These are phyloP conservation scores for Solanum acaule DNA, from an alignment of 257 asterid species.

Conservation along the genomic window DNA sequence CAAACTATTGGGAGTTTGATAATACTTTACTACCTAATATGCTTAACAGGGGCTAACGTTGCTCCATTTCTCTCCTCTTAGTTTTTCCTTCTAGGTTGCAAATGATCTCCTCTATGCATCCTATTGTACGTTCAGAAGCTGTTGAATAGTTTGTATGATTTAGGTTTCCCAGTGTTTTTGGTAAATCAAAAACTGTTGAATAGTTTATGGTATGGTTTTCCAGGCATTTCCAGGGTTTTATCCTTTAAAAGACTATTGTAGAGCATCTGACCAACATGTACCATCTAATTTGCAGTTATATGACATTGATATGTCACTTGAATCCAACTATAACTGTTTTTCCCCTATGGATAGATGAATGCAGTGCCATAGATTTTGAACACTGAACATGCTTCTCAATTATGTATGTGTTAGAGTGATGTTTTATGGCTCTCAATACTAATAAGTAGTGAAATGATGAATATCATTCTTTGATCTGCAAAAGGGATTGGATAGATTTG, in stretches of 20 bases:
- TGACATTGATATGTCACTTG: background rate
- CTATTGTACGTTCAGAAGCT: background rate
- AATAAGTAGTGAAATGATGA: background rate
- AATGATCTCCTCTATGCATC: background rate
- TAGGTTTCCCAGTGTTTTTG: background rate
- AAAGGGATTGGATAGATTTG: background rate
- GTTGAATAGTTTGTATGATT: background rate
- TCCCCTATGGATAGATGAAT: background rate
- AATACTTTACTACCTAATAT: background rate
- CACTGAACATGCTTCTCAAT: background rate
- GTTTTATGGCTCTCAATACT: background rate
- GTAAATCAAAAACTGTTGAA: background rate
- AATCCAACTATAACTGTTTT: background rate
- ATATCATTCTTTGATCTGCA: background rate
- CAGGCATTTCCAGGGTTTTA: background rate
- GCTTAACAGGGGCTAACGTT: background rate
- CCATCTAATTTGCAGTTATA: background rate
- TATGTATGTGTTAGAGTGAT: background rate
- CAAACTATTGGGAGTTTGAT: background rate
- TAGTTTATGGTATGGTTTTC: background rate
- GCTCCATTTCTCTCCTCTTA: background rate
- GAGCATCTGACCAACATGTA: background rate
- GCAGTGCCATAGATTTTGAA: background rate
- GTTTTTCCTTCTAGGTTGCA: background rate
- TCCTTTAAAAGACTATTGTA: background rate